Base-by-base conservation (phyloP, 1,284 basidiomycete genomes). In the Trichosporon faecale region DNA sequence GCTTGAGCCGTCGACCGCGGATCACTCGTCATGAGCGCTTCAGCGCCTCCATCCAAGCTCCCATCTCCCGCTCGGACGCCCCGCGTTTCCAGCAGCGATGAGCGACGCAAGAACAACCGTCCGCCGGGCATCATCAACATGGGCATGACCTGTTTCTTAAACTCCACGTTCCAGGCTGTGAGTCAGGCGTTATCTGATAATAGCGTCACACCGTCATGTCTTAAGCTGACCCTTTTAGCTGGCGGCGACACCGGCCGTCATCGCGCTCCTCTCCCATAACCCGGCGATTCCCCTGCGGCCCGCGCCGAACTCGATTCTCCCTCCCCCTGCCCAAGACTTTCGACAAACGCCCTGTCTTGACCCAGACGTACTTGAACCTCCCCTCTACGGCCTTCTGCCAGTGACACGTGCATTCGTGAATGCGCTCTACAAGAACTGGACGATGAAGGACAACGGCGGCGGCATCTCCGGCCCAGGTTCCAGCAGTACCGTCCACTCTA, bases 81-180 rank as follows among this genome's bases (percentile, higher is more conserved):
- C 27, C 73, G 70, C 11, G 57, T 33, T n/a, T 65, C 64, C 6
- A 27, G 8, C 18, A 49, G 40, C 37, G 57, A 61, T 61, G 57
- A 61, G 29, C 57, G 57, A 21, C 57, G 49, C 55, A 29, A 21
- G 55, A 37, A 33, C 29, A 66, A 73, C 68, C 83, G 79, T 68
- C 83, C 83, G 9, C 76, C 80, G 9, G 93, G 93, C 1, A 86
- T 94, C 40, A 81, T 90, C 74, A 94, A 94, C 81, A 90, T 94
- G 84, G 92, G 92, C 60, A 95, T 95, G 83, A 94, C 93, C 0
- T 95, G 93, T 83, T 95, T 94, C 83, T 91, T 95, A 88, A 95
- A 95, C 83, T 93, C 92, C 21, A 92, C 93, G 23, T 85, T 95
- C 44, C 93, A 90, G 79, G 86, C 87, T 37, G 86, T 88, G 73